Evolutionary conservation across 768 basidiomycete species (phyloP).

Genomic region (Lyophyllum semitale): DNA sequence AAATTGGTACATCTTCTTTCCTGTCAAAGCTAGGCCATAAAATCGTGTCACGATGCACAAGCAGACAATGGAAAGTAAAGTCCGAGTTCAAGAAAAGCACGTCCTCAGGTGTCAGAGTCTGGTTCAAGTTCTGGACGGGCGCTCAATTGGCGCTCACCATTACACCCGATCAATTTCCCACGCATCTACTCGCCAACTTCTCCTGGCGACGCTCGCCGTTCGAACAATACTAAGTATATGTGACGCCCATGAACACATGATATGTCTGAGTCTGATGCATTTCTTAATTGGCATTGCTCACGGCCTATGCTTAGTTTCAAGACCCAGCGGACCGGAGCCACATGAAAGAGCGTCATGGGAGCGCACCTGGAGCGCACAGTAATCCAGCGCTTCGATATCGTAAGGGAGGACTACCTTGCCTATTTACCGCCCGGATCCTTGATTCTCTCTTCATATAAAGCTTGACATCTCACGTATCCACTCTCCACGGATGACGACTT

Average conservation of each 20-base stretch:
- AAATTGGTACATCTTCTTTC: too few species aligned
- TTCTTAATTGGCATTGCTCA: background rate
- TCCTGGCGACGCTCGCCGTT: too few species aligned
- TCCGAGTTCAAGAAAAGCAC: too few species aligned
- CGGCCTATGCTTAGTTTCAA: background rate
- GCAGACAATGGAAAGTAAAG: too few species aligned
- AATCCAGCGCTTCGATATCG: background rate
- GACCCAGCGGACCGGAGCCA: conserved; percentile 7
- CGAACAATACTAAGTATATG: too few species aligned
- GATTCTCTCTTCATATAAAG: background rate
- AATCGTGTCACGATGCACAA: too few species aligned
- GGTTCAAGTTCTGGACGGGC: too few species aligned
- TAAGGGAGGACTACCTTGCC: background rate
- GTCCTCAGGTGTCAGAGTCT: too few species aligned
- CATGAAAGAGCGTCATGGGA: conserved; percentile 11
- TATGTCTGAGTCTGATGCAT: background rate
- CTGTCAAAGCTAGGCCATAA: too few species aligned
- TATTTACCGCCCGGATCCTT: background rate
- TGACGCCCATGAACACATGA: background rate
- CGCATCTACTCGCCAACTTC: background rate
- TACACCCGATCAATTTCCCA: background rate
- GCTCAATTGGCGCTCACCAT: too few species aligned
- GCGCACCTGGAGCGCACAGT: too few species aligned
- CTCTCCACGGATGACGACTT: background rate
- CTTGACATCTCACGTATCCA: background rate